Percentiles rank a stretch among this genome's conserved stretches.
phyloP scores from a whole-genome alignment of 2,329 filamentous ascomycete species.

The Fusarium mexicanum region DNA sequence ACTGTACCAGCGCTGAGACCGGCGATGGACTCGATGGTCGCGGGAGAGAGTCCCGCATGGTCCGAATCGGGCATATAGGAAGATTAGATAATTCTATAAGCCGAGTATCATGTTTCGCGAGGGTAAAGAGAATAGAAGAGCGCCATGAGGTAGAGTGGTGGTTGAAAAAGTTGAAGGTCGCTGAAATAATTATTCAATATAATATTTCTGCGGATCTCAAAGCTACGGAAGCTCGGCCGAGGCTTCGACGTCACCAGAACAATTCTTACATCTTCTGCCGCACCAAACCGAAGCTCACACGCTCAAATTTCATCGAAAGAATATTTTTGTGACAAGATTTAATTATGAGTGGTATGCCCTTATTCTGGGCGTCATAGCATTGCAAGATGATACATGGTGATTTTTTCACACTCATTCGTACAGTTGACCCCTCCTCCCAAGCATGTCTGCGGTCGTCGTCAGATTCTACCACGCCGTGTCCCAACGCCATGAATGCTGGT shows the following conservation, averaged over 20 bases:
- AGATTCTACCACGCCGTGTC: slow-evolving; percentile 31
- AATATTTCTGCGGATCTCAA: slow-evolving; percentile 29
- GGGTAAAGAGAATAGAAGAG: not conserved
- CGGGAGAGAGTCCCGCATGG: slow-evolving; percentile 74
- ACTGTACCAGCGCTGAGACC: slow-evolving; percentile 89
- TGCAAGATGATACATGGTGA: slow-evolving; percentile 40
- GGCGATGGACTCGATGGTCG: slow-evolving; percentile 85
- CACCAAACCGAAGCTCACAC: slow-evolving; percentile 7
- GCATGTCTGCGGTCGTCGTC: slow-evolving; percentile 27
- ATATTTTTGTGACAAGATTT: not conserved
- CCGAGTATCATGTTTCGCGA: slow-evolving; percentile 41
- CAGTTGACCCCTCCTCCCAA: slow-evolving; percentile 32
- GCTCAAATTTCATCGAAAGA: not conserved
- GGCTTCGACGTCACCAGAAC: slow-evolving; percentile 31
- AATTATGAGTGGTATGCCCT: slow-evolving; percentile 40
- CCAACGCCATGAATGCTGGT: slow-evolving; percentile 43
- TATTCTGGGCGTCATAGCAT: slow-evolving; percentile 19
- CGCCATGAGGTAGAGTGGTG: not conserved
- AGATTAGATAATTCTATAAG: slow-evolving; percentile 3
- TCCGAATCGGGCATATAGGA: slow-evolving; percentile 57
- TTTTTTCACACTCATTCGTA: slow-evolving; percentile 32
- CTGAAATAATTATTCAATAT: slow-evolving; percentile 24
- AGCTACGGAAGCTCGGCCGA: slow-evolving; percentile 25
- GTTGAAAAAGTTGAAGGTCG: not conserved
- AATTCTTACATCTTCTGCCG: slow-evolving; percentile 12